Evolutionary conservation across 2,329 filamentous ascomycete genomes (phyloP), one percentile per base, ranked within the genome.

Genomic region (Metarhizium album): DNA sequence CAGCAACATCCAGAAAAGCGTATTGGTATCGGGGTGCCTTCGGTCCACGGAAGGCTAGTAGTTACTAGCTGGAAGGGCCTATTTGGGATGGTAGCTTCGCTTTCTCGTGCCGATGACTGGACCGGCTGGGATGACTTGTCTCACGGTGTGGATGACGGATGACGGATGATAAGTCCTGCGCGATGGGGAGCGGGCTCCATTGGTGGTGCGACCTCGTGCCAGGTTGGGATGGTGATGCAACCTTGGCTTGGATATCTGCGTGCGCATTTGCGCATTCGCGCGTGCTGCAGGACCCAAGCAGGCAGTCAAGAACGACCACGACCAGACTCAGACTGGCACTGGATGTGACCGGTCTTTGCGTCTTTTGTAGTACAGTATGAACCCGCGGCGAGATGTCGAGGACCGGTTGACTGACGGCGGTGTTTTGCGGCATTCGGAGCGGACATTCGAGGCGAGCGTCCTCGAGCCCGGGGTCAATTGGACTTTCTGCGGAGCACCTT

Each of bases 161-260:
- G 33, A 47, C 31, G 31, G 27, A 35, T 22, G 45, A 46, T 46
- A 20, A 33, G 29, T 33, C 24, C 18, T 31, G 18, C n/a, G 46
- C 8, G 29, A 24, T 18, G 18, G 33, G 18, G 22, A 38, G 46
- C 22, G 46, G 46, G 20, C 31, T 18, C 46, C 46, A 38, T 47
- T 23, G 4, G 20, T 37, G 31, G 46, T 47, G 22, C 46, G n/a
- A 47, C 46, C 31, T 47, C 46, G 46, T 47, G 46, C 46, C 22
- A 22, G 5, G 31, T 27, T 47, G 46, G 29, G 27, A 47, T 16
- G 46, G 18, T 37, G 18, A 23, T 37, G 46, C 27, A 47, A 47
- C 23, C 24, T 43, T 24, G 33, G 33, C 24, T 43, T 24, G 33
- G 33, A 37, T 13, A 9, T 40, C 37, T 18, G 37, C 37, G 37